Conservation (phyloP, 306 rosid species). For the Casuarina cunninghamiana region DNA sequence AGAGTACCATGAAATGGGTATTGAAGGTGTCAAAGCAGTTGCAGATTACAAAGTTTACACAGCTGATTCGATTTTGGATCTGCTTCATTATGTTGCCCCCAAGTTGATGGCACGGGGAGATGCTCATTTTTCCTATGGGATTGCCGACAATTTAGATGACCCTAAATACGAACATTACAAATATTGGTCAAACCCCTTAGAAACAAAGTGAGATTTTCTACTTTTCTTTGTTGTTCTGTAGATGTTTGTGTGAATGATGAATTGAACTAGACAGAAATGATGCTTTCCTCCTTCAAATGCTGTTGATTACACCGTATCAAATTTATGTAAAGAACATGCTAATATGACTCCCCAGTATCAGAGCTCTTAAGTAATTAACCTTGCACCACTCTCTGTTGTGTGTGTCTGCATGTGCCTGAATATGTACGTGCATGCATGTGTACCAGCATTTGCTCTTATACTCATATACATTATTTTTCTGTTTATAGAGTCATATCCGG, state of each 20-base stretch:
- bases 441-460: no score
- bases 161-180: constrained; percentile 68
- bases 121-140: constrained; percentile 74
- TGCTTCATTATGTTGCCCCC: constrained; percentile 72
- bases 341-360: not conserved
- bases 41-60: constrained; percentile 72
- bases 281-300: constrained; percentile 18
- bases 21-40: constrained; percentile 71
- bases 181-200: constrained; percentile 85
- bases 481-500: not conserved
- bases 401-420: not conserved
- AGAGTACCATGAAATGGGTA: constrained; percentile 81
- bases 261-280: constrained; percentile 1
- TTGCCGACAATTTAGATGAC: constrained; percentile 77
- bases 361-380: not conserved
- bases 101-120: constrained; percentile 82
- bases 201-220: constrained; percentile 62
- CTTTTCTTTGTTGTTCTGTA: not conserved
- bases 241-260: constrained; percentile 5
- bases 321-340: not conserved
- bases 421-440: not conserved
- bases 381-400: not conserved
- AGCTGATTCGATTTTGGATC: constrained; percentile 60
- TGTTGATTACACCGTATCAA: constrained; percentile 14
- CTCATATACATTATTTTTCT: no score